Conservation (phyloP, 148 eudicot species). For the Camellia japonica region DNA sequence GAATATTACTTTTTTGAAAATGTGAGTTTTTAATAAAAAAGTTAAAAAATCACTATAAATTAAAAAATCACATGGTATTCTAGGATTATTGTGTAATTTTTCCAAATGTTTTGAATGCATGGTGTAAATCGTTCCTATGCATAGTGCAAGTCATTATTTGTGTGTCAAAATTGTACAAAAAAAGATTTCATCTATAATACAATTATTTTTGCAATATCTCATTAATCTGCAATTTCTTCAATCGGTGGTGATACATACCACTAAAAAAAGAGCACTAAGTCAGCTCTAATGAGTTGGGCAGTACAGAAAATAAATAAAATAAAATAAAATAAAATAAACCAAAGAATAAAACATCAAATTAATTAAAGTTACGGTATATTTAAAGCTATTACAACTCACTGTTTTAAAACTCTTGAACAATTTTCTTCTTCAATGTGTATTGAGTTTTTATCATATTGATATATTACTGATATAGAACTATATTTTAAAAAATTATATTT, state of each 20-base stretch:
- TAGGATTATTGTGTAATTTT: background rate
- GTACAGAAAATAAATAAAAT: too few species aligned
- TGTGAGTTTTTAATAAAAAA: background rate
- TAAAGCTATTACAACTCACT: background rate
- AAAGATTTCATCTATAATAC: background rate
- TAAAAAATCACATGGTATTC: background rate
- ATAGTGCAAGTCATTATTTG: background rate
- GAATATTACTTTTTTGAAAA: background rate
- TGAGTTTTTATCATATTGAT: background rate
- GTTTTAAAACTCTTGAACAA: background rate
- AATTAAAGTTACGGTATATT: background rate
- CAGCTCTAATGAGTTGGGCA: background rate
- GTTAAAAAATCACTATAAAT: background rate
- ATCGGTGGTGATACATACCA: background rate
- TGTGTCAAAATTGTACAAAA: too few species aligned
- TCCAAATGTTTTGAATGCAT: background rate
- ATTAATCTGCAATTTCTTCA: background rate
- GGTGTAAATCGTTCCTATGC: background rate
- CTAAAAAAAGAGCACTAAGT: background rate
- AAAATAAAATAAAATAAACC: too few species aligned
- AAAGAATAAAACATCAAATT: background rate
- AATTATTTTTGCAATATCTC: background rate
- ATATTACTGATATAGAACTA: background rate
- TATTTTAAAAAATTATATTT: background rate
- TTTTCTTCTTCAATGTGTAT: background rate